A percentile compares a stretch with the other conserved stretches of the same genome.
These are phyloP conservation scores for Geotrichum siamense DNA, from an alignment of 1,139 yeast species.

Conservation along the genomic window DNA sequence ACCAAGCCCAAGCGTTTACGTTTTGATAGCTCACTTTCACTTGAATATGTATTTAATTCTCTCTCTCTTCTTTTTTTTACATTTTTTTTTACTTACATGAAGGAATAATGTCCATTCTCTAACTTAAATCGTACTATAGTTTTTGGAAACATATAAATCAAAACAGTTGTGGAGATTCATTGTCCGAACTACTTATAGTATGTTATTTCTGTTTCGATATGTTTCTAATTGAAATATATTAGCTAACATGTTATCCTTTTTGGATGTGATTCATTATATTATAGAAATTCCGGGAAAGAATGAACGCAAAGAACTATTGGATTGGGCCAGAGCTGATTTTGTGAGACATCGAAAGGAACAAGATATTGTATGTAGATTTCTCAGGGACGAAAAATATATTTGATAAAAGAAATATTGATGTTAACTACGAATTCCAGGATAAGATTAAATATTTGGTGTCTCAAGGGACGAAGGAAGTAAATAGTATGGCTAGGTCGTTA, in stretches of 20 bases:
- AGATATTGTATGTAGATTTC: constrained; percentile 27
- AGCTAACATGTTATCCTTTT: not conserved
- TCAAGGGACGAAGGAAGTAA: constrained; percentile 33
- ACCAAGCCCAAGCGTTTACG: not conserved
- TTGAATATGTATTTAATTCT: too few species aligned
- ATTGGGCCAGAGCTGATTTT: constrained; percentile 36
- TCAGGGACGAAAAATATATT: too few species aligned
- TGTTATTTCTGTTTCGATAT: too few species aligned
- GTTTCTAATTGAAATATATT: too few species aligned
- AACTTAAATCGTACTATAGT: constrained; percentile 20
- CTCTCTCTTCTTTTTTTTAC: too few species aligned
- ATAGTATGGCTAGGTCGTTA: constrained; percentile 27
- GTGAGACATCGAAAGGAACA: constrained; percentile 28
- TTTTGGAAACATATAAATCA: constrained; percentile 33
- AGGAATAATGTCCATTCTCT: too few species aligned
- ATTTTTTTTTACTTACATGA: too few species aligned
- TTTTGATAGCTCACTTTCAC: constrained; percentile 15
- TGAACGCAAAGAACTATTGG: constrained; percentile 30
- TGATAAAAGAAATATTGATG: constrained; percentile 28
- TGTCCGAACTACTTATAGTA: constrained; percentile 31
- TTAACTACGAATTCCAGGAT: constrained; percentile 18
- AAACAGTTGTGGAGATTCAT: constrained; percentile 32
- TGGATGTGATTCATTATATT: not conserved
- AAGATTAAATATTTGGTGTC: constrained; percentile 32
- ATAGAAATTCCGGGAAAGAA: constrained; percentile 18